These are phyloP conservation scores for Penicillium angulare DNA, from an alignment of 495 filamentous ascomycete genomes.

Conservation along the genomic window DNA sequence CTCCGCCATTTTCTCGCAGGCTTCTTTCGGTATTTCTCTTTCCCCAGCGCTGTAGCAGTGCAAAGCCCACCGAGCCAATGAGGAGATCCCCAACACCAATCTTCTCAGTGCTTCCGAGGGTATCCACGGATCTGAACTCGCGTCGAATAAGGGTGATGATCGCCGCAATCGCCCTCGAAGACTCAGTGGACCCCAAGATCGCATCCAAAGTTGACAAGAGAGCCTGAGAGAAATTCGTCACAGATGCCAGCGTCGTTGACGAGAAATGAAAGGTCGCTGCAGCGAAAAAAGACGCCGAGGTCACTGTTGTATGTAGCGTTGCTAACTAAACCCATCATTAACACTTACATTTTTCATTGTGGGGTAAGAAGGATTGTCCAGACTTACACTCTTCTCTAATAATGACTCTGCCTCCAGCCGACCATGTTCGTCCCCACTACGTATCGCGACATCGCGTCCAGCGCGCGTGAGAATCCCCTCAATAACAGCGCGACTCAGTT, in stretches of 20 bases:
- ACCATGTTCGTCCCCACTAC: constrained; percentile 54
- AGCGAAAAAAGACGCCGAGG: constrained; percentile 62
- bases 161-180: constrained; percentile 74
- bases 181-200: constrained; percentile 75
- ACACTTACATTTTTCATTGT: not conserved
- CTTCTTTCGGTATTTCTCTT: constrained; percentile 58
- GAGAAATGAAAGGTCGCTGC: constrained; percentile 71
- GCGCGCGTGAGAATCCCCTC: constrained; percentile 66
- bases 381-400: constrained; percentile 56
- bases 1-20: constrained; percentile 46
- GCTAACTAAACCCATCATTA: constrained; percentile 44
- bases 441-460: constrained; percentile 61
- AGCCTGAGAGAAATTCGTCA: constrained; percentile 62
- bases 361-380: not conserved
- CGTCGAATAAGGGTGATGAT: constrained; percentile 71
- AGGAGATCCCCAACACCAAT: constrained; percentile 66
- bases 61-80: constrained; percentile 66
- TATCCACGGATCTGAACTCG: constrained; percentile 66
- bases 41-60: constrained; percentile 68
- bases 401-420: constrained; percentile 61
- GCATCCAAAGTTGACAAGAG: constrained; percentile 68
- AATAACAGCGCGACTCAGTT: constrained; percentile 63
- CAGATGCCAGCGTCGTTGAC: constrained; percentile 58
- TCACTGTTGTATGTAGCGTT: constrained; percentile 60
- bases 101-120: constrained; percentile 55